Base-by-base conservation (phyloP, 441 rosid species). In the Omphalea diandra region DNA sequence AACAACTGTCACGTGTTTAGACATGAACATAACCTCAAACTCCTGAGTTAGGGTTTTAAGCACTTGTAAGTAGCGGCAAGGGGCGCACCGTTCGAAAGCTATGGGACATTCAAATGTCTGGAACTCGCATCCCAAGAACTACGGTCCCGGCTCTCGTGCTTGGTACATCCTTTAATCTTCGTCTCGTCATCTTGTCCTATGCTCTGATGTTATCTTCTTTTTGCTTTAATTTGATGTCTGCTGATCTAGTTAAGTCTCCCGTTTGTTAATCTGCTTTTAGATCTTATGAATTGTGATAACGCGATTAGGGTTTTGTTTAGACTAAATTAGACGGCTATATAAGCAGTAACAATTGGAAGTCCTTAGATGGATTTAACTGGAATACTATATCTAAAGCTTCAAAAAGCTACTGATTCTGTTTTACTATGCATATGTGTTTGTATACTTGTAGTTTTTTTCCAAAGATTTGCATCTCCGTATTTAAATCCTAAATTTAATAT, bases 91-190 rank as follows among this genome's bases (percentile, higher is more conserved):
- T 33, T 15, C 5, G 14, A 12, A 43, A 33, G 40, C 20, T 20
- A 85, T 85, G 89, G 89, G 89, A 27, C 89, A 85, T 72, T 76
- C 89, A 15, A 85, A 83, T 59, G 76, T 85, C 3, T 85, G 89
- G 89, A 83, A 80, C 65, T 80, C 85, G n/a, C 89, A 85, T 57
- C 89, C 89, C 26, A 85, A 85, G 76, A 85, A 24, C 80, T 83
- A 83, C 69, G 87, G 89, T 9, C 87, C 85, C 49, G 89, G 87
- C 26, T 85, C 89, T 60, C 87, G 87, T 18, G 22, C 85, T 36
- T 85, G 89, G 89, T 85, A 72, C 26, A 8, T 65, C 15, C 12
- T 44, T 27, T 8, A 14, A 11, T 24, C 24, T 63, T 15, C 1
- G 4, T 33, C 33, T 9, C 2, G 17, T 15, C 11, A 0, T 31